These are phyloP conservation scores for Fraxinus anomala DNA, from an alignment of 257 asterid genomes.

Conservation along the genomic window DNA sequence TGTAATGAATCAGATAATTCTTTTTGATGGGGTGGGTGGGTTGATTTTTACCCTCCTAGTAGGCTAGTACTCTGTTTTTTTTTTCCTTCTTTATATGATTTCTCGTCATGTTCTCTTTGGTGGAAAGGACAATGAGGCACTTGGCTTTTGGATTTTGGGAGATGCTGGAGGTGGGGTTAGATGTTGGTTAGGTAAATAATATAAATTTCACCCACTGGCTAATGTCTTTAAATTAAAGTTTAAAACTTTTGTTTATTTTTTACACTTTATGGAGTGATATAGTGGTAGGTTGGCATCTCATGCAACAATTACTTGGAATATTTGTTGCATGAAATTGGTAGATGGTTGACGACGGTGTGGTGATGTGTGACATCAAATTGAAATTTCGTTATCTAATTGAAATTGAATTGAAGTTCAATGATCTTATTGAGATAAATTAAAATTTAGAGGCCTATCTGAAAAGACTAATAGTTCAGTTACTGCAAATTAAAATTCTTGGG, in stretches of 20 bases:
- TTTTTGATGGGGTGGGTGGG: not conserved
- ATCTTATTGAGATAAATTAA: not conserved
- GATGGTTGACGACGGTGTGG: too few relatives aligned
- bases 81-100: not conserved
- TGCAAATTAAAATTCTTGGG: not conserved
- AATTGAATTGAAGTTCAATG: not conserved
- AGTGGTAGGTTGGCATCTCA: too few relatives aligned
- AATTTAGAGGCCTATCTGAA: not conserved
- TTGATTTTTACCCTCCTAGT: not conserved
- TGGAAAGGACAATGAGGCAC: not conserved
- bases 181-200: not conserved
- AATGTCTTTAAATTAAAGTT: too few relatives aligned
- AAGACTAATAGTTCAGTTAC: not conserved
- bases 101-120: not conserved
- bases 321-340: too few relatives aligned
- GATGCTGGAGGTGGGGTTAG: not conserved
- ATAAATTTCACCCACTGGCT: not conserved
- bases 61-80: not conserved
- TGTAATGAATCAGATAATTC: not conserved
- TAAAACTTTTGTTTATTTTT: too few relatives aligned
- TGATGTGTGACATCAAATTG: too few relatives aligned
- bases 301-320: too few relatives aligned
- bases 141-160: not conserved
- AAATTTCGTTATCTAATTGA: too few relatives aligned
- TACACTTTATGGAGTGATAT: too few relatives aligned